A percentile compares a stretch with the other conserved stretches of the same genome.
Conservation (phyloP, 1,139 yeast species). For the Suhomyces yuchorum region DNA sequence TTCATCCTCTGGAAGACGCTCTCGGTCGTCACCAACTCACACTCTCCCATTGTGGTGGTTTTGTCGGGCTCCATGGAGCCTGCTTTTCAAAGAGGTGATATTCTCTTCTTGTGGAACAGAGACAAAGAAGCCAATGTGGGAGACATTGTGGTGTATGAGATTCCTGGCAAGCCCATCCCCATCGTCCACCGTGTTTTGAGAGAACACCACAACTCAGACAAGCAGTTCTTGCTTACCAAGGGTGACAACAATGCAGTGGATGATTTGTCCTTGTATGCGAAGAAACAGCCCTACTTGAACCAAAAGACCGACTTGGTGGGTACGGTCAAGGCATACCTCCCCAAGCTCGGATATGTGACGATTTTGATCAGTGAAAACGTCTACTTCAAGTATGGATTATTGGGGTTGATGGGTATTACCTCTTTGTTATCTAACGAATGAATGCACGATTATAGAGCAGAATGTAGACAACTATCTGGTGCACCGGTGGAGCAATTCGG, state of each 20-base stretch:
- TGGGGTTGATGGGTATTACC: conserved; percentile 68
- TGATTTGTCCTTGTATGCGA: conserved; percentile 83
- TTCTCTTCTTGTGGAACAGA: conserved; percentile 88
- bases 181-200: conserved; percentile 94
- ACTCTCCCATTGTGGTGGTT: conserved; percentile 95
- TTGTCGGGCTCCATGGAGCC: conserved; percentile 99
- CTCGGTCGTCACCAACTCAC: conserved; percentile 75
- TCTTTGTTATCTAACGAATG: conserved; percentile 52
- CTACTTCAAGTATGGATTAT: conserved; percentile 68
- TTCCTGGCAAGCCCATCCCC: conserved; percentile 79
- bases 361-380: conserved; percentile 88
- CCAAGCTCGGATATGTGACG: conserved; percentile 90
- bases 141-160: conserved; percentile 95
- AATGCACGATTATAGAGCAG: conserved; percentile 1
- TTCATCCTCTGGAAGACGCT: conserved; percentile 90
- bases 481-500: too few species aligned
- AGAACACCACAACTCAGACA: conserved; percentile 62
- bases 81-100: conserved; percentile 97
- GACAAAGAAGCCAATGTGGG: conserved; percentile 72
- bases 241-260: conserved; percentile 96
- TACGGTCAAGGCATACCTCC: conserved; percentile 86
- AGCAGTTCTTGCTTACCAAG: conserved; percentile 83
- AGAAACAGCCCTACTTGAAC: conserved; percentile 73
- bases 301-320: conserved; percentile 82
- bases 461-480: too few species aligned